Evolutionary conservation across 805 yeast species (phyloP).

Genomic region (Nakazawaea wyomingensis): DNA sequence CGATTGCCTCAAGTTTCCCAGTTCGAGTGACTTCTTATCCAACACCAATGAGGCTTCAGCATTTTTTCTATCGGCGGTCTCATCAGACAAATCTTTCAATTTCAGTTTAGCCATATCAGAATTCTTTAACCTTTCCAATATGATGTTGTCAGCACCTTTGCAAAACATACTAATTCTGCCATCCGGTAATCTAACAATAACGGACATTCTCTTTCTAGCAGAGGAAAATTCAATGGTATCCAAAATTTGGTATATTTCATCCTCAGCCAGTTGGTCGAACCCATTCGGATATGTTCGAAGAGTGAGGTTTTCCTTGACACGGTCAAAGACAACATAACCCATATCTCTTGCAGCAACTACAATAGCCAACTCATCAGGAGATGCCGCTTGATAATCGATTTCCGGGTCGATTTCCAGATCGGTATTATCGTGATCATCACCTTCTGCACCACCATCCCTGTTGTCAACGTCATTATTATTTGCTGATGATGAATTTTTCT

Average conservation of each 20-base stretch:
- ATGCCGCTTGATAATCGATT: slow-evolving; percentile 84
- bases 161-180: slow-evolving; percentile 71
- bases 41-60: slow-evolving; percentile 74
- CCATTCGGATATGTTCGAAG: slow-evolving; percentile 84
- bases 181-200: slow-evolving; percentile 74
- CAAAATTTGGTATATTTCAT: slow-evolving; percentile 68
- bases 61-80: slow-evolving; percentile 57
- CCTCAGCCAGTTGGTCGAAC: slow-evolving; percentile 54
- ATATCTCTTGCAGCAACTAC: slow-evolving; percentile 93
- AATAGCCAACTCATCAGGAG: slow-evolving; percentile 94
- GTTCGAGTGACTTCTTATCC: slow-evolving; percentile 45
- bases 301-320: slow-evolving; percentile 53
- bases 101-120: slow-evolving; percentile 56
- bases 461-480: slow-evolving; percentile 13
- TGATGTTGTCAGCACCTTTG: slow-evolving; percentile 94
- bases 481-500: neutral
- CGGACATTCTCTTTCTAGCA: slow-evolving; percentile 89
- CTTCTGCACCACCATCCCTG: slow-evolving; percentile 19
- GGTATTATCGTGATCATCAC: slow-evolving; percentile 23
- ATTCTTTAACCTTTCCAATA: slow-evolving; percentile 65
- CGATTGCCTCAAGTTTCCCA: slow-evolving; percentile 23
- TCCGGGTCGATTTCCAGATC: slow-evolving; percentile 26
- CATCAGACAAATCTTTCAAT: slow-evolving; percentile 54
- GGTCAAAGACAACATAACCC: slow-evolving; percentile 80
- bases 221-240: slow-evolving; percentile 85